phyloP scores from a whole-genome alignment of 768 basidiomycete species.

The Pleurotus ostreatus region DNA sequence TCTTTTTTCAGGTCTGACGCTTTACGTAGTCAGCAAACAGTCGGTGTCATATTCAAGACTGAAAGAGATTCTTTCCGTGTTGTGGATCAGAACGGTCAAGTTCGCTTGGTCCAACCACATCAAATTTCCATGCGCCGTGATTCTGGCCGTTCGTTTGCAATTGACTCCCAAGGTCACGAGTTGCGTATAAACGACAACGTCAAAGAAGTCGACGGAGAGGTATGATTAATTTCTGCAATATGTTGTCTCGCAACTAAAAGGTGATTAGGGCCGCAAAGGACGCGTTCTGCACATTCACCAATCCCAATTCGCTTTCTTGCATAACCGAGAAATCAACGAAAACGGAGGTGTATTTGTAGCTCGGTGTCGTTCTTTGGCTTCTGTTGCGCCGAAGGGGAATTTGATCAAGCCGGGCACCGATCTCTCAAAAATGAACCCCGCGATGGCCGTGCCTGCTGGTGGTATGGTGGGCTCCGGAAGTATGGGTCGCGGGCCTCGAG shows the following conservation, averaged over 20 bases:
- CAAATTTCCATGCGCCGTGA: constrained; percentile 92
- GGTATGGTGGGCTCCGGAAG: constrained; percentile 79
- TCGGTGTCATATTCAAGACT: constrained; percentile 96
- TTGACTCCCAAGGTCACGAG: constrained; percentile 85
- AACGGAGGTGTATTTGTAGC: constrained; percentile 96
- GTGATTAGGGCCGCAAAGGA: constrained; percentile 72
- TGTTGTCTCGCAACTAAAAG: constrained; percentile 2
- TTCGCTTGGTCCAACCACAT: constrained; percentile 85
- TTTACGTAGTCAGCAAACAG: constrained; percentile 71
- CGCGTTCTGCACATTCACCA: constrained; percentile 91
- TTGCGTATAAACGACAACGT: constrained; percentile 86
- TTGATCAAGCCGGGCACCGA: constrained; percentile 65
- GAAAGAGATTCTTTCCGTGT: constrained; percentile 96
- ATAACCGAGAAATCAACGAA: constrained; percentile 86
- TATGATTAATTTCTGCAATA: constrained; percentile 27
- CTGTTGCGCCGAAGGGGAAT: constrained; percentile 83
- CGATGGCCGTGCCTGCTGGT: constrained; percentile 56
- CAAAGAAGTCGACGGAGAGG: constrained; percentile 89
- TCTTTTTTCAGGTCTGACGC: constrained; percentile 10
- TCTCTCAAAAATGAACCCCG: constrained; percentile 90
- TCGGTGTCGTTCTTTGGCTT: constrained; percentile 75
- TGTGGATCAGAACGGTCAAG: constrained; percentile 89
- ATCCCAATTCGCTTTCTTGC: constrained; percentile 89
- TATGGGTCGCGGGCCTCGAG: constrained; percentile 78
- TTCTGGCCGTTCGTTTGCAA: constrained; percentile 78